Evolutionary conservation across 305 asterid species (phyloP).

Genomic region (Stenogyne calaminthoides): DNA sequence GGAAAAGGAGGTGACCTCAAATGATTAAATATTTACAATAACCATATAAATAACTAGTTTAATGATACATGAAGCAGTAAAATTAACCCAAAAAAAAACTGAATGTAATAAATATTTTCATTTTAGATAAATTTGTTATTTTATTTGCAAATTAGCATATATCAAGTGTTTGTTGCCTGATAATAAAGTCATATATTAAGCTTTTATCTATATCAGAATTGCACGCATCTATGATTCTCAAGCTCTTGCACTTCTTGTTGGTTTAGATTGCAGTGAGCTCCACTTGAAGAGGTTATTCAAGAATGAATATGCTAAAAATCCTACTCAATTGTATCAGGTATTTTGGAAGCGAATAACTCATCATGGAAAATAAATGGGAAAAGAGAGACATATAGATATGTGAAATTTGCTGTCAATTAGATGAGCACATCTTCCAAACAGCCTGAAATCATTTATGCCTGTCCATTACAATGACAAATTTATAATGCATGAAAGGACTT

Average conservation of each 20-base stretch:
- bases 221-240: neutral
- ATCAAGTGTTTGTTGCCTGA: neutral
- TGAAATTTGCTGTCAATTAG: neutral
- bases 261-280: neutral
- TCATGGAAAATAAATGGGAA: neutral
- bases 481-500: neutral
- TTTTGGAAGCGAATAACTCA: neutral
- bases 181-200: neutral
- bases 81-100: neutral
- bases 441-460: neutral
- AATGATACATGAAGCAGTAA: neutral
- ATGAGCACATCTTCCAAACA: constrained; percentile 1
- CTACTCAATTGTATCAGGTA: neutral
- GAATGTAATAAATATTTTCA: neutral
- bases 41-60: neutral
- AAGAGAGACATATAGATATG: neutral
- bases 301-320: neutral
- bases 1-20: constrained; percentile 35
- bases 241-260: neutral
- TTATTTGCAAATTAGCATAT: constrained; percentile 2
- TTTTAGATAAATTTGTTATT: neutral
- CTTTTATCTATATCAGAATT: constrained; percentile 11
- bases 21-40: constrained; percentile 9
- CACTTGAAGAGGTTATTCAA: constrained; percentile 8
- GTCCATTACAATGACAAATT: constrained; percentile 15